Conservation (phyloP, 1,139 yeast species). For the Zygoascus sp. region DNA sequence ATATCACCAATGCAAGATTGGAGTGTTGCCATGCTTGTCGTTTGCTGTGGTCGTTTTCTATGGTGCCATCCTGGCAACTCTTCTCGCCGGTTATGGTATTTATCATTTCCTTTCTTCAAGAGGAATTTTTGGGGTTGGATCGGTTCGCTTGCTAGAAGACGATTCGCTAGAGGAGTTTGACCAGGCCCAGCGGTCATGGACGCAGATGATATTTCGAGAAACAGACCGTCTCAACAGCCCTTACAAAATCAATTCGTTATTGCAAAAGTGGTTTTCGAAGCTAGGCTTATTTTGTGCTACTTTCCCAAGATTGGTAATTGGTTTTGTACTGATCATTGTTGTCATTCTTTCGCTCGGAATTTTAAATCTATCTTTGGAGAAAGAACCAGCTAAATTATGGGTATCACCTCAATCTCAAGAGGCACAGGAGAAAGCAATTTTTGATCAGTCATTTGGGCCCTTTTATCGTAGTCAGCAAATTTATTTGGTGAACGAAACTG, state of each 20-base stretch:
- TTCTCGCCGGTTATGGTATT: conserved; percentile 37
- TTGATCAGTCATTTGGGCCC: conserved; percentile 82
- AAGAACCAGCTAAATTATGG: conserved; percentile 81
- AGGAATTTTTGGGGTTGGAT: conserved; percentile 11
- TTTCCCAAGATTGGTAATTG: conserved; percentile 54
- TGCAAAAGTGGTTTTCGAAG: conserved; percentile 45
- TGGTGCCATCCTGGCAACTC: conserved; percentile 38
- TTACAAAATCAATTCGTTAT: conserved; percentile 42
- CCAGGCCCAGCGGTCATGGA: not conserved
- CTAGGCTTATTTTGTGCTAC: conserved; percentile 42
- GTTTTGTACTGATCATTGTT: conserved; percentile 43
- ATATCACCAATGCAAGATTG: conserved; percentile 50
- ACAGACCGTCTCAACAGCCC: conserved; percentile 28
- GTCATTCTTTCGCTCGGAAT: conserved; percentile 52
- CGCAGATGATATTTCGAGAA: conserved; percentile 14
- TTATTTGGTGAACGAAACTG: conserved; percentile 65
- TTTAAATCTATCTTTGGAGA: conserved; percentile 55
- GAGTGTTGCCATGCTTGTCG: conserved; percentile 68
- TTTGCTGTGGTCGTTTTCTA: conserved; percentile 56
- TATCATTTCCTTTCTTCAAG: conserved; percentile 15
- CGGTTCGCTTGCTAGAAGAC: conserved; percentile 20
- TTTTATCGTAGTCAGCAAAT: conserved; percentile 87
- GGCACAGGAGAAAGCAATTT: conserved; percentile 60
- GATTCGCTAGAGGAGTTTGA: conserved; percentile 21
- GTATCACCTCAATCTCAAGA: conserved; percentile 79